Percentiles rank a stretch among this genome's conserved stretches.
These are phyloP conservation scores for Fusarium marasasianum DNA, from an alignment of 2,329 filamentous ascomycete genomes.

Conservation along the genomic window DNA sequence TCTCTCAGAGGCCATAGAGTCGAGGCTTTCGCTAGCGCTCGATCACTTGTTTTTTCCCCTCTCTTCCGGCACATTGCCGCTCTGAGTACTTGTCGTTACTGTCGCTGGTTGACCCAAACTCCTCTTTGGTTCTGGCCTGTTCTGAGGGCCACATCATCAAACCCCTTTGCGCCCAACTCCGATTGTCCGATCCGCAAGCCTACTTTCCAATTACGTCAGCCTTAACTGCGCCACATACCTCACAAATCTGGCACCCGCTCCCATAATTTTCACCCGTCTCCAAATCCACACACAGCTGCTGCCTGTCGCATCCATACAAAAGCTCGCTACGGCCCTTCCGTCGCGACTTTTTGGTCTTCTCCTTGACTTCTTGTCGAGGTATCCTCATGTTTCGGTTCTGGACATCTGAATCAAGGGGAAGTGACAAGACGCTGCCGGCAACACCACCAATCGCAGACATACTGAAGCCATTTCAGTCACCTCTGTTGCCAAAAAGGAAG, in stretches of 20 bases:
- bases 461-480: constrained; percentile 45
- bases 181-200: constrained; percentile 39
- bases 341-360: constrained; percentile 26
- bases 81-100: constrained; percentile 36
- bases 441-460: constrained; percentile 52
- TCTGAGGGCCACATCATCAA: constrained; percentile 49
- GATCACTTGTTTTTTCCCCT: constrained; percentile 43
- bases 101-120: constrained; percentile 37
- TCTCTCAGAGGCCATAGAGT: constrained; percentile 39
- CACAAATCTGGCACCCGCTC: constrained; percentile 12
- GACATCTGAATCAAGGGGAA: constrained; percentile 66
- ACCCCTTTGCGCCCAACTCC: constrained; percentile 43
- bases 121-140: constrained; percentile 39
- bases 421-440: constrained; percentile 59
- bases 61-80: constrained; percentile 29
- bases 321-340: constrained; percentile 20
- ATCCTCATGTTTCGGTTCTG: constrained; percentile 71
- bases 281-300: constrained; percentile 11
- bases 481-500: constrained; percentile 42
- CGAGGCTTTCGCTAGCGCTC: constrained; percentile 63
- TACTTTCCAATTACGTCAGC: constrained; percentile 48
- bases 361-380: constrained; percentile 44
- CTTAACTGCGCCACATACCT: constrained; percentile 29
- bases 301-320: constrained; percentile 35
- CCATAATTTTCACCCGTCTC: constrained; percentile 19